A percentile compares a stretch with the other conserved stretches of the same genome.
Evolutionary conservation across 2,329 filamentous ascomycete species (phyloP).

Genomic region (Clarireedia homoeocarpa): DNA sequence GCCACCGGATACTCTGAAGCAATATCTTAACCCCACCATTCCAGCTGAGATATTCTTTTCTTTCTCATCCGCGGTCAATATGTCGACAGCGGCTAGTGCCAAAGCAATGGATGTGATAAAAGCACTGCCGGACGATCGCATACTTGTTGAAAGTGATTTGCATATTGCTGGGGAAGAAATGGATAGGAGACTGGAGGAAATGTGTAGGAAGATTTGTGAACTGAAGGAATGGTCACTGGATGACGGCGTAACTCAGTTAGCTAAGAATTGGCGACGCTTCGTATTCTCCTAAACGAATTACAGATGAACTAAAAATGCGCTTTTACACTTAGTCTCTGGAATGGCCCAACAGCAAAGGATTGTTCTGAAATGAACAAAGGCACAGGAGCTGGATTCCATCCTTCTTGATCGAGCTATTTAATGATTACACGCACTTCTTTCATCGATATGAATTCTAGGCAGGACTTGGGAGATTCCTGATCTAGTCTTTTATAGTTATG

Average conservation of each 20-base stretch:
- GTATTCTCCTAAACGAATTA: conserved; percentile 23
- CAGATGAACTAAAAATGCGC: background rate
- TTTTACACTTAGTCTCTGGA: too few species aligned
- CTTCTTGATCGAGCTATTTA: too few species aligned
- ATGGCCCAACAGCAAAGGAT: too few species aligned
- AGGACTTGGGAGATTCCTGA: too few species aligned
- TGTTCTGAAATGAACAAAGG: too few species aligned
- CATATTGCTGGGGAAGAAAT: conserved; percentile 75
- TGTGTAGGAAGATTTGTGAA: conserved; percentile 67
- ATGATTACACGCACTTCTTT: too few species aligned
- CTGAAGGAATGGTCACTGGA: conserved; percentile 71
- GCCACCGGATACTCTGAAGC: conserved; percentile 62
- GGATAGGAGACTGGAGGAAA: conserved; percentile 69
- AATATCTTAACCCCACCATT: conserved; percentile 66
- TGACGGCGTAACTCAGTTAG: conserved; percentile 60
- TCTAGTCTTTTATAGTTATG: too few species aligned
- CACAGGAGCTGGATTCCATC: too few species aligned
- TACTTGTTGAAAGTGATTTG: conserved; percentile 86
- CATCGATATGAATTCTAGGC: too few species aligned
- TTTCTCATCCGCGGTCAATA: conserved; percentile 79
- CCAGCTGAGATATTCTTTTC: conserved; percentile 80
- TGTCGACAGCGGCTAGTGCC: conserved; percentile 44
- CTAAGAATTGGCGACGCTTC: conserved; percentile 71
- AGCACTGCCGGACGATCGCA: conserved; percentile 64
- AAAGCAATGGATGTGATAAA: conserved; percentile 53